Conservation (phyloP, 345 rosid species). For the Camelina neglecta region DNA sequence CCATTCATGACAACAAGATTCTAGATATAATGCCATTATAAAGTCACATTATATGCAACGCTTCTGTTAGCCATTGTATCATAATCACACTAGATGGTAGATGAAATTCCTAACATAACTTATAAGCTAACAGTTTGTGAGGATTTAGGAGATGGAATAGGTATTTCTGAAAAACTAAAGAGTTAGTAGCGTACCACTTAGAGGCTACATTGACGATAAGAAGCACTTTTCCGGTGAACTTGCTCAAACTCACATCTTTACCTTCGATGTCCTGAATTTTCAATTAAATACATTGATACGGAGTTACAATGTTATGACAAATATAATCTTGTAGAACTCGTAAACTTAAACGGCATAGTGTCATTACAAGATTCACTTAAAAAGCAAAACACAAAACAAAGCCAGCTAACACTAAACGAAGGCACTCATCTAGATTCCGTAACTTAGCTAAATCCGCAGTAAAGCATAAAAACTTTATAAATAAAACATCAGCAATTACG, state of each 20-base stretch:
- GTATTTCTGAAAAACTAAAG: not conserved
- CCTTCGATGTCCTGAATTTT: conserved; percentile 71
- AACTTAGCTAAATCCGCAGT: not conserved
- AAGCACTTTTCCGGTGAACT: conserved; percentile 79
- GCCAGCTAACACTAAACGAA: not conserved
- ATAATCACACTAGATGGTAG: conserved; percentile 4
- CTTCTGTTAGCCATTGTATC: not conserved
- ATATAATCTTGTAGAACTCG: conserved; percentile 12
- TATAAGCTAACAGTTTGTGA: not conserved
- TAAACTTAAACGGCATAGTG: not conserved
- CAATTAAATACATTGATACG: not conserved
- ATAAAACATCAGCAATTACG: not conserved
- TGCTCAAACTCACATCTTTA: conserved; percentile 65
- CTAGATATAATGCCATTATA: not conserved
- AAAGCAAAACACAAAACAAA: not conserved
- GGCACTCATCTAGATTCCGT: not conserved
- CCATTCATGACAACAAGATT: conserved; percentile 29
- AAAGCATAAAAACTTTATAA: not conserved
- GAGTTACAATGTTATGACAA: not conserved
- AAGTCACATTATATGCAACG: conserved; percentile 9
- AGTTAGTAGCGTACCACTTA: conserved; percentile 60
- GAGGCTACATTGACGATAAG: conserved; percentile 97
- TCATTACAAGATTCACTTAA: not conserved
- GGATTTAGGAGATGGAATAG: not conserved
- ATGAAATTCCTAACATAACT: not conserved